Percentiles rank a stretch among this genome's conserved stretches.
phyloP scores from a whole-genome alignment of 225 moss, liverwort and hornwort genomes.

The Straminergon stramineum region DNA sequence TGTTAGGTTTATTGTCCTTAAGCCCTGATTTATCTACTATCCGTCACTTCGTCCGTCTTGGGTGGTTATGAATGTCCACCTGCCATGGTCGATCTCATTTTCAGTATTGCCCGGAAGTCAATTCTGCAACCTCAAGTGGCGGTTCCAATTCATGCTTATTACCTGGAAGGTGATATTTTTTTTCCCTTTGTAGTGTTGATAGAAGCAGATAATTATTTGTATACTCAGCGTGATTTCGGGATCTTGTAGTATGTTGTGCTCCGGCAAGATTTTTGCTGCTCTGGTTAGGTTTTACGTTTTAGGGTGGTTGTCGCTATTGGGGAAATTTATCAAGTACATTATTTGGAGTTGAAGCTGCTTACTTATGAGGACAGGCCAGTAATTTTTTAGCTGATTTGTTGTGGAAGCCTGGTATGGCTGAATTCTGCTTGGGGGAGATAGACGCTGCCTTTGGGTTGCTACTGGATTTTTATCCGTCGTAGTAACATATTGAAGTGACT shows the following conservation, averaged over 20 bases:
- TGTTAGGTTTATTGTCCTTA: slow-evolving; percentile 1
- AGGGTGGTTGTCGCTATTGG: neutral
- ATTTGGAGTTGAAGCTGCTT: neutral
- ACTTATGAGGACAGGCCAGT: neutral
- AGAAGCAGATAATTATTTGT: neutral
- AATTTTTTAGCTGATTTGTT: neutral
- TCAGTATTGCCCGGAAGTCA: neutral
- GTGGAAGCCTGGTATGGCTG: neutral
- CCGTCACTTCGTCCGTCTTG: neutral
- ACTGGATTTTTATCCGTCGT: neutral
- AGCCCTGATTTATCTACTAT: neutral
- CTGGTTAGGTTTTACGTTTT: neutral
- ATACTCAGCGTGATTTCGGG: neutral
- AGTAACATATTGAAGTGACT: neutral
- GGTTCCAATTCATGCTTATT: neutral
- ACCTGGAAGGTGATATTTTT: neutral
- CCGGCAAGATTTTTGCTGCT: neutral
- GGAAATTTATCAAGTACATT: neutral
- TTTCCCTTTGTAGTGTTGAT: neutral
- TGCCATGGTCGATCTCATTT: neutral
- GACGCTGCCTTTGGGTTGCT: neutral
- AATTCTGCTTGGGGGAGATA: neutral
- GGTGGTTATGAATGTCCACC: slow-evolving; percentile 3
- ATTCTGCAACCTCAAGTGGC: neutral
- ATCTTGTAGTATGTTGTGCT: neutral